Conservation (phyloP, 1,284 basidiomycete genomes). For the Cutaneotrichosporon arboriforme region DNA sequence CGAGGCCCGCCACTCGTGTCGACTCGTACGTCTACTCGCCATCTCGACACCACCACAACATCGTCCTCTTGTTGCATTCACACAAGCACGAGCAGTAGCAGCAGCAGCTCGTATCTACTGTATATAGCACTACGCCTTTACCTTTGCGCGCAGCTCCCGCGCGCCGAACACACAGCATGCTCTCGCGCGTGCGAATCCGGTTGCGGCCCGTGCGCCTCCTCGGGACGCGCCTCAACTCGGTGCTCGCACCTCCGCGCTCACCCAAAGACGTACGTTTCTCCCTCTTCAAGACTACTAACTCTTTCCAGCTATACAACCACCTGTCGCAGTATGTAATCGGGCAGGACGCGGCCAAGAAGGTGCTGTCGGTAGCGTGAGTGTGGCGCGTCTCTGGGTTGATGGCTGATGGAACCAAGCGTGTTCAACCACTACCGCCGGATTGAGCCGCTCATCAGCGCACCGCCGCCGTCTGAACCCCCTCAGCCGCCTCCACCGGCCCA, state of each 20-base stretch:
- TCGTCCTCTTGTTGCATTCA: too few species aligned
- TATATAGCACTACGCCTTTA: too few species aligned
- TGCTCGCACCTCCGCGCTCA: slow-evolving; percentile 1
- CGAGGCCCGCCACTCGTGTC: too few species aligned
- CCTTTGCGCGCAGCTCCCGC: neutral
- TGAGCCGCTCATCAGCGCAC: slow-evolving; percentile 49
- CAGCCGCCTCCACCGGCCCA: neutral
- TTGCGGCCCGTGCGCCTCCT: slow-evolving; percentile 1
- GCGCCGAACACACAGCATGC: slow-evolving; percentile 1
- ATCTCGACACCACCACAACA: too few species aligned
- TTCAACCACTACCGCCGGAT: slow-evolving; percentile 85
- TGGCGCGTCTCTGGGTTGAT: neutral
- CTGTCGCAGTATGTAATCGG: slow-evolving; percentile 87
- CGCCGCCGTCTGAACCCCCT: slow-evolving; percentile 39
- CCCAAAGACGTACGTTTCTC: slow-evolving; percentile 17
- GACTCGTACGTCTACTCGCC: too few species aligned
- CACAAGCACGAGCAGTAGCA: too few species aligned
- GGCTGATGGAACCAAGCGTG: slow-evolving; percentile 55
- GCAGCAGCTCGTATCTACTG: too few species aligned
- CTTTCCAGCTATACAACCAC: slow-evolving; percentile 69
- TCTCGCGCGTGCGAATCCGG: slow-evolving; percentile 5
- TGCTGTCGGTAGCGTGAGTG: slow-evolving; percentile 79
- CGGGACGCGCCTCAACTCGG: slow-evolving; percentile 6
- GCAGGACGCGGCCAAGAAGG: slow-evolving; percentile 86
- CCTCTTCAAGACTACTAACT: neutral